Base-by-base conservation (phyloP, 176 grass and related monocot species). In the Eremochloa ophiuroides region DNA sequence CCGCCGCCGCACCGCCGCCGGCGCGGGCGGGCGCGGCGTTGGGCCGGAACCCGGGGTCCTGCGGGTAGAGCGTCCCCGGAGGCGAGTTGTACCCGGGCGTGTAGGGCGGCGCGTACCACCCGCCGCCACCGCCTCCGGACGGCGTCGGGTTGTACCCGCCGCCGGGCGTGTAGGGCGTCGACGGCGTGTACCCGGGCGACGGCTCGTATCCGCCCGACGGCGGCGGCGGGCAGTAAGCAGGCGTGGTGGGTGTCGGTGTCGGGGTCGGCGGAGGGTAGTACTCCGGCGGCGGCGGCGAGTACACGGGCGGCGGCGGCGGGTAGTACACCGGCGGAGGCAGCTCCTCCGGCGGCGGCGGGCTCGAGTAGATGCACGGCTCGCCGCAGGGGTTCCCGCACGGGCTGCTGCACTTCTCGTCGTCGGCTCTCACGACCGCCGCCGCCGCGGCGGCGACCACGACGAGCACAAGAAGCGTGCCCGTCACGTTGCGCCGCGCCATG, bases 61-160 rank as follows among this genome's bases (percentile, higher is more conserved):
- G 85, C 31, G 90, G 90, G 80, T 96, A 96, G 23, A 96, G 81
- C 47, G 42, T 68, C 3, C 82, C 93, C 0, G 93, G 93, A 8
- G 90, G 85, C 4, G 78, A 34, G 23, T 79, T 65, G 87, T 89
- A 95, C 1, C 82, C 77, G 50, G 91, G 88, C 73, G 79, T n/a
- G 69, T 88, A 71, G 12, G 85, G 88, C 78, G 89, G 78, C 62
- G 83, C 3, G 77, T 14, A 90, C 87, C 89, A 90, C 26, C 81
- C 75, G 29, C 27, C 26, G 0, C 75, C 68, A 3, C 68, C 16
- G 38, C 62, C 64, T 1, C 65, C 68, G 5, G 83, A 84, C 25
- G 87, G 40, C 28, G 63, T 22, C 18, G 80, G 58, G 29, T 59
- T 73, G 75, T 63, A 78, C 17, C 60, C 58, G 33, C n/a, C n/a